Conservation (phyloP, 1,139 yeast species). For the Saccharomyces hybrid region DNA sequence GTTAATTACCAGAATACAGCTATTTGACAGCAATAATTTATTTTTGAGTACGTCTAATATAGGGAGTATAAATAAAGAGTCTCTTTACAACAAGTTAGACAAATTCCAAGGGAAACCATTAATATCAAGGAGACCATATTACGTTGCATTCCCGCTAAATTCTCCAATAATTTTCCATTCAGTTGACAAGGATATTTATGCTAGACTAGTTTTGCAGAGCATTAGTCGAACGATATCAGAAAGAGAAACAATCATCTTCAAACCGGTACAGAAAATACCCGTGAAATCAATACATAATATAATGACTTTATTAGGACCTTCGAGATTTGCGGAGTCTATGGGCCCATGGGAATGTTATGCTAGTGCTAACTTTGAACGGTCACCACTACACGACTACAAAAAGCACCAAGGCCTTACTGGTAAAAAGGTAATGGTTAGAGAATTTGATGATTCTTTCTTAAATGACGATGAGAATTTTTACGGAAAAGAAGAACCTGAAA, state of each 20-base stretch:
- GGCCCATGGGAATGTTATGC: slow-evolving; percentile 73
- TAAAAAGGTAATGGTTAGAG: slow-evolving; percentile 10
- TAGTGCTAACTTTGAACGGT: slow-evolving; percentile 51
- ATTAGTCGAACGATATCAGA: slow-evolving; percentile 46
- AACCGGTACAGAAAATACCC: slow-evolving; percentile 38
- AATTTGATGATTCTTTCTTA: slow-evolving; percentile 3
- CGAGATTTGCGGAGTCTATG: slow-evolving; percentile 50
- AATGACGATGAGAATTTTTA: slow-evolving; percentile 12
- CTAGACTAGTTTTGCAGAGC: slow-evolving; percentile 51
- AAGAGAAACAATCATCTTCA: slow-evolving; percentile 31
- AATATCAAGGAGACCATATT: slow-evolving; percentile 51
- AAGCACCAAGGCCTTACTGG: slow-evolving; percentile 22
- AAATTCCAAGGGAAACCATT: slow-evolving; percentile 33
- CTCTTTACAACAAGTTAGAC: slow-evolving; percentile 16
- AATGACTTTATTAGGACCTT: slow-evolving; percentile 47
- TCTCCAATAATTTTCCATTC: slow-evolving; percentile 64
- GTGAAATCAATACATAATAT: slow-evolving; percentile 38
- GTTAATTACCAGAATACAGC: slow-evolving; percentile 55
- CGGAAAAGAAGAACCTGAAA: slow-evolving; percentile 19
- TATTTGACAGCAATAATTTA: slow-evolving; percentile 44
- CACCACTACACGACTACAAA: slow-evolving; percentile 44
- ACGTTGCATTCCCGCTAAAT: slow-evolving; percentile 58
- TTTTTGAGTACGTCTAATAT: slow-evolving; percentile 6
- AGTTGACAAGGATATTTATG: slow-evolving; percentile 40
- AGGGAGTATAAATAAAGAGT: slow-evolving; percentile 3